Base-by-base conservation (phyloP, 2,329 filamentous ascomycete genomes). In the Penicillium sp. region DNA sequence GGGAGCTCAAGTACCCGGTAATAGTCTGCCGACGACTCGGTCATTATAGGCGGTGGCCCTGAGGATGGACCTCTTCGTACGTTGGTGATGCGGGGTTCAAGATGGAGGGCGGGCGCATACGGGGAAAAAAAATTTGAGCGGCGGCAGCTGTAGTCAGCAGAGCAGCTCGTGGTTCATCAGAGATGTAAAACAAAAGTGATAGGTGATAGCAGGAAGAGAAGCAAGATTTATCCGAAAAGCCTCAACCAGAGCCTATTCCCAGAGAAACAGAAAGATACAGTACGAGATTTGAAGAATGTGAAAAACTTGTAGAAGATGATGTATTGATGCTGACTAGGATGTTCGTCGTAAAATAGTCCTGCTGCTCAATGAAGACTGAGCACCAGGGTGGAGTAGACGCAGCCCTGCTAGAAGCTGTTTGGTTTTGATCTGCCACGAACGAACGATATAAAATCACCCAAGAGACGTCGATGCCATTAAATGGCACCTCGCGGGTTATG, bases 371-470 rank as follows among this genome's bases (percentile, higher is more conserved):
- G 35, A 57, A 68, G 52, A 55, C 57, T 66, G 68, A 75, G 71
- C 71, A 75, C 72, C 73, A 78, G 76, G 76, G 76, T 78, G 76
- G 76, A 78, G 76, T 76, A 77, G 76, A 78, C 76, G 76, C 75
- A 75, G 76, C 69, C 68, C 76, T 78, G 76, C 76, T 78, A 78
- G 76, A 78, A 78, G 76, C 75, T 75, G 75, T 72, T 72, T 72
- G 69, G 73, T 72, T 76, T 78, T 75, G 73, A 70, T 78, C 73
- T 78, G 68, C 76, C 76, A 78, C 75, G 73, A 75, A 75, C 73
- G 73, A 75, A 73, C 70, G 66, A 70, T 68, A 66, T 26, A 72
- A 74, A 74, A 66, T 66, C 63, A 66, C 64, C 71, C 72, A 73
- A 68, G 72, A 76, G 68, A 71, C 75, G 69, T 72, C 73, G 59